phyloP scores from a whole-genome alignment of 352 stramenopile genomes.

The Globisporangium paddicum region DNA sequence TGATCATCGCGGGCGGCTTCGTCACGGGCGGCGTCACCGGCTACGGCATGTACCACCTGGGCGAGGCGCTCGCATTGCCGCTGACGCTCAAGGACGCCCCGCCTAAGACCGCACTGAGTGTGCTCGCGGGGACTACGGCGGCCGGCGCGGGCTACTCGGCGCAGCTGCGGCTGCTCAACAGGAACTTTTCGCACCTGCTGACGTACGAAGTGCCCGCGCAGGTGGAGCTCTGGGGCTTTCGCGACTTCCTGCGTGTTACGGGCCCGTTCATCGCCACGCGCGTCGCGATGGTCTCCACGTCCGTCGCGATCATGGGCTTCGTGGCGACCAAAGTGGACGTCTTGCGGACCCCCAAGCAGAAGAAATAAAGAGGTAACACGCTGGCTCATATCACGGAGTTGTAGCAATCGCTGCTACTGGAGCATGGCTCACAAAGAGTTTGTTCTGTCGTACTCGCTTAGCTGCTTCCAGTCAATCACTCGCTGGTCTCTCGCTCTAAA shows the following conservation, averaged over 20 bases:
- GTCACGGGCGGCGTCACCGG: constrained; percentile 37
- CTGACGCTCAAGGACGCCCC: constrained; percentile 23
- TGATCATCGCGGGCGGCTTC: constrained; percentile 55
- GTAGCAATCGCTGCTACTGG: too few relatives aligned
- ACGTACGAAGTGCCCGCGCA: constrained; percentile 70
- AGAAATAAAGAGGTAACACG: background rate
- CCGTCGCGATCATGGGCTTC: constrained; percentile 62
- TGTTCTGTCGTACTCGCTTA: too few relatives aligned
- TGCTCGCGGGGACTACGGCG: constrained; percentile 23
- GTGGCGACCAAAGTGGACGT: constrained; percentile 60
- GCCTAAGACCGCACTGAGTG: constrained; percentile 33
- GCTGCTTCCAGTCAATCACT: too few relatives aligned
- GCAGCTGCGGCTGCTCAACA: constrained; percentile 48
- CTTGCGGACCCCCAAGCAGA: background rate
- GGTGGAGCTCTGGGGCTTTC: constrained; percentile 61
- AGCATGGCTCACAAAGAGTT: too few relatives aligned
- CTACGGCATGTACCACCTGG: constrained; percentile 68
- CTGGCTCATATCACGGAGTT: too few relatives aligned
- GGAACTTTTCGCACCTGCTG: constrained; percentile 53
- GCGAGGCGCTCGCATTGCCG: constrained; percentile 42
- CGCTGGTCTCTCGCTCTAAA: too few relatives aligned
- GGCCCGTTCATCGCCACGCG: constrained; percentile 50
- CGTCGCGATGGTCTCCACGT: constrained; percentile 63
- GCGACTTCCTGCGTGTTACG: constrained; percentile 62
- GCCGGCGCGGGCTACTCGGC: constrained; percentile 44